Evolutionary conservation across 2,329 filamentous ascomycete genomes (phyloP), one percentile per base, ranked within the genome.

Genomic region (Tolypocladium capitatum): DNA sequence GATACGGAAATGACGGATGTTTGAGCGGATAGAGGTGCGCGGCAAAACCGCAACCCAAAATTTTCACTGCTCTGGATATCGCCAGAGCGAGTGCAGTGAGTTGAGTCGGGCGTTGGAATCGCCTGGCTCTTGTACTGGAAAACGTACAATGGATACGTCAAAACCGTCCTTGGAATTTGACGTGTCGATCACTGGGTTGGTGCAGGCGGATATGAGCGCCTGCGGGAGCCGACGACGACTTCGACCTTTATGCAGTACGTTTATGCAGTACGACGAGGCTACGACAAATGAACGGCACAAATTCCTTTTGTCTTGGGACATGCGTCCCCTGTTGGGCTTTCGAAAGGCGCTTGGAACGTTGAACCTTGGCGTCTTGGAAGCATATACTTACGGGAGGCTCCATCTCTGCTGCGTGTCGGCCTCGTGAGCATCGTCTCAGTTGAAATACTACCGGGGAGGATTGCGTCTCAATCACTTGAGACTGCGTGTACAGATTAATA

Each of bases 1-100:
- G 76, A 80, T 53, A 76, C 74, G 5, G 76, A 78, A 59, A 81
- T 81, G 77, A 78, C 68, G 16, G 77, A 78, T 54, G 74, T 75
- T 46, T 80, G 67, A 65, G 51, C 33, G 31, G 31, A 32, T 10
- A 16, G 46, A 51, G 48, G 52, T 46, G 50, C 56, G 52, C 52
- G 52, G 34, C n/a, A 30, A 42, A 42, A 16, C 35, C 35, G 24
- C 27, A 13, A 18, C 10, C 10, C 42, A 21, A n/a, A 7, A 30
- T 34, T n/a, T n/a, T 41, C 34, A 43, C 32, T 31, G 48, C 46
- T 53, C 43, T 30, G 33, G n/a, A 45, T 41, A 48, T 48, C 45
- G 36, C 48, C 43, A 24, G 38, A 16, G 30, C 46, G 46, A 44
- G 30, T 41, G 35, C 31, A 27, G 47, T 46, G 49, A 48, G 47